Conservation (phyloP, 2,329 filamentous ascomycete species). For the Colletotrichum brevisporum region DNA sequence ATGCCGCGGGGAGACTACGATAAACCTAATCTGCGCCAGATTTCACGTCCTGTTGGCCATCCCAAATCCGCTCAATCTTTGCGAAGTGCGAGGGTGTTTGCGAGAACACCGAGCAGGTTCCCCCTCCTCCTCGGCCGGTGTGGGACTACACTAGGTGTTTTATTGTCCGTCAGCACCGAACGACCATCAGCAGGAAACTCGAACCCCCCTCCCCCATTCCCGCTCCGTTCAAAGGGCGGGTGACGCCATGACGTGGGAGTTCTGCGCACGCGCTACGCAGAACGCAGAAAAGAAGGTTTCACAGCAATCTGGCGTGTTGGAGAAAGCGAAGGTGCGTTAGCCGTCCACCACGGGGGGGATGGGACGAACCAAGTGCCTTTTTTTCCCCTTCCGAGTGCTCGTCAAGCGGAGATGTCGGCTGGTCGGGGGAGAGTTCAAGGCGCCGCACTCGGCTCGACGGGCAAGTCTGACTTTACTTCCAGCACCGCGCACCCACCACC, state of each 20-base stretch:
- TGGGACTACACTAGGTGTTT: too few relatives aligned
- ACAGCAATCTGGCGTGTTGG: not conserved
- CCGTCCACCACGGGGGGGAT: not conserved
- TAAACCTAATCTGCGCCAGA: not conserved
- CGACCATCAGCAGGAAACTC: too few relatives aligned
- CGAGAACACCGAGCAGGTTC: not conserved
- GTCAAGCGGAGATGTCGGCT: too few relatives aligned
- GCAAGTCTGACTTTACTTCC: too few relatives aligned
- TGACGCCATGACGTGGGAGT: conserved; percentile 17
- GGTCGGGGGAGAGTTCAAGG: too few relatives aligned
- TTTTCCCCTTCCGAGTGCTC: not conserved
- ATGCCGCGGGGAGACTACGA: not conserved
- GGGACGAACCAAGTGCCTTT: conserved; percentile 16
- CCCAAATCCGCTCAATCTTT: not conserved
- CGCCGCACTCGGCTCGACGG: too few relatives aligned
- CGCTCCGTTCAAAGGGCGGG: not conserved
- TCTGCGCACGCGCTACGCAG: too few relatives aligned
- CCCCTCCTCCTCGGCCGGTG: too few relatives aligned
- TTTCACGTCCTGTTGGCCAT: not conserved
- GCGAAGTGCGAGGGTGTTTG: not conserved
- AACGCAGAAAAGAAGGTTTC: conserved; percentile 17
- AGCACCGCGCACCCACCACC: too few relatives aligned
- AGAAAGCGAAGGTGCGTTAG: not conserved
- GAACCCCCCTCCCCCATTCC: not conserved
- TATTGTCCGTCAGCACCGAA: too few relatives aligned